Conservation (phyloP, 495 filamentous ascomycete genomes). For the Trichoderma asperelloides region DNA sequence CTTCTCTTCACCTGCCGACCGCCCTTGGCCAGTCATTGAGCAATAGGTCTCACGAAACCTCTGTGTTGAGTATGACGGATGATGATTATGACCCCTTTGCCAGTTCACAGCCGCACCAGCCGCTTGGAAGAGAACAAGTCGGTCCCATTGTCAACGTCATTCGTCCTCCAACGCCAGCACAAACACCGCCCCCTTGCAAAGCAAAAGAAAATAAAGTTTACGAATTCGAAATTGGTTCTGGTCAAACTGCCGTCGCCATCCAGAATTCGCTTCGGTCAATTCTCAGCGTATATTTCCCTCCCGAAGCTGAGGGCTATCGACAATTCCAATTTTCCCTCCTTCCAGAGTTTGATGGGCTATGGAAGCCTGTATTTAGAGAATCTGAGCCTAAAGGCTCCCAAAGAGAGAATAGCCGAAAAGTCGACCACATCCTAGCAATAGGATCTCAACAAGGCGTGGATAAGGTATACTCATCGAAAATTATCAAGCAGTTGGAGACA, state of each 20-base stretch:
- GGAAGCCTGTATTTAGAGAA: constrained; percentile 32
- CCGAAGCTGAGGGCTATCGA: constrained; percentile 25
- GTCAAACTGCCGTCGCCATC: constrained; percentile 30
- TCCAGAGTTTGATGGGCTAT: constrained; percentile 28
- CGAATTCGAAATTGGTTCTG: constrained; percentile 22
- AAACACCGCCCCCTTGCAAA: constrained; percentile 15
- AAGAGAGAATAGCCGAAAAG: constrained; percentile 18
- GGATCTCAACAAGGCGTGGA: constrained; percentile 31
- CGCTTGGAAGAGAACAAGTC: background rate
- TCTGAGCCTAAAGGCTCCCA: constrained; percentile 14
- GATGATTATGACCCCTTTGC: constrained; percentile 28
- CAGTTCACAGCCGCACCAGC: constrained; percentile 12
- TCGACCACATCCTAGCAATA: constrained; percentile 37
- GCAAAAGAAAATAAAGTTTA: constrained; percentile 21
- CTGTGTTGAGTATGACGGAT: background rate
- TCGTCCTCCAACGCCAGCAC: constrained; percentile 19
- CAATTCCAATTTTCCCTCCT: constrained; percentile 28
- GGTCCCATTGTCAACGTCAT: background rate
- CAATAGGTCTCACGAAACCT: background rate
- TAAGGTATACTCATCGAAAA: constrained; percentile 23
- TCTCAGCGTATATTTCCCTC: constrained; percentile 27
- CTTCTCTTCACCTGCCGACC: background rate
- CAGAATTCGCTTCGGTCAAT: constrained; percentile 36
- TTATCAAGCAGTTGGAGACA: constrained; percentile 32
- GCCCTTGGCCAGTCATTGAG: background rate